Evolutionary conservation across 805 yeast species (phyloP), one percentile per base, ranked within the genome.

Genomic region (Clavispora asparagi): DNA sequence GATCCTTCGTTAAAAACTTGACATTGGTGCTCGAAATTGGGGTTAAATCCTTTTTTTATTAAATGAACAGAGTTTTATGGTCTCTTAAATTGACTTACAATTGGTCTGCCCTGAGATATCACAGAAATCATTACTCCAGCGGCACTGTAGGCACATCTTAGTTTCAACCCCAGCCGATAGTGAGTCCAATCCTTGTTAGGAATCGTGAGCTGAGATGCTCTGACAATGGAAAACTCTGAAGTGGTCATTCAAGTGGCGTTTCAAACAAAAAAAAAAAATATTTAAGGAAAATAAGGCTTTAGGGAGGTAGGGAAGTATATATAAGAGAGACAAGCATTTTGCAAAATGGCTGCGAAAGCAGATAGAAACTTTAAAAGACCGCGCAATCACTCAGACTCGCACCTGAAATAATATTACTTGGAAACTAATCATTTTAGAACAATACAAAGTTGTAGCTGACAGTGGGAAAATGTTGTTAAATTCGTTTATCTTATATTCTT

Each of bases 181-280:
- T 55, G 58, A 8, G 57, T 53, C 58, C 58, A 55, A 36, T 55
- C 58, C 19, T 45, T 46, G 23, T 55, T 55, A 13, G 58, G 58
- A 31, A 46, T 44, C 3, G 58, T 53, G 41, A 55, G 51, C 46
- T 51, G 57, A 2, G 56, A 51, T 10, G 58, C 58, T 37, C 53
- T 44, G n/a, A 51, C 44, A 33, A 55, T 53, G 9, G 52, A 43
- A 19, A 55, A 53, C 28, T 55, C 58, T 2, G 47, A 37, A 12
- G 13, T 3, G 13, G 29, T 14, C 27, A 37, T 26, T 7, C 6
- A 17, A 33, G 11, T 37, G 27, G 6, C 11, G 27, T 16, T 16
- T 16, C 7, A 13, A 31, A 31, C 4, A 33, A 11, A 14, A n/a
- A 33, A n/a, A 33, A 7, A 33, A 31, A 31, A 4, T 7, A 31